Conservation (phyloP, 371 early-diverging fungal species). For the Actinomucor elegans region DNA sequence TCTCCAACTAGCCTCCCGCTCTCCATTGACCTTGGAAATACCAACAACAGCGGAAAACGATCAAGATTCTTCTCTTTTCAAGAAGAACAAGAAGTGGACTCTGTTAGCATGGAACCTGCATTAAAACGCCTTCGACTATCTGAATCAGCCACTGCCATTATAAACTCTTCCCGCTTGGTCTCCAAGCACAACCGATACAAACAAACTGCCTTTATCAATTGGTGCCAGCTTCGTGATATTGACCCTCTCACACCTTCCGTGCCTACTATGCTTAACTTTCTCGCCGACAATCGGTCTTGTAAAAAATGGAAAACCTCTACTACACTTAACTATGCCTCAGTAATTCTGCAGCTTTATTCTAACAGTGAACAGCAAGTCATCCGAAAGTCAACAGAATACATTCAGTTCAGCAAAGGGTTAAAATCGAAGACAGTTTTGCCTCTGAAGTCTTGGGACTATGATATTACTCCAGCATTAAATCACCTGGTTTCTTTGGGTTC, state of each 20-base stretch:
- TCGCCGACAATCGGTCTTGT: constrained; percentile 1
- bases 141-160: not conserved
- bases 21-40: no score
- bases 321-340: not conserved
- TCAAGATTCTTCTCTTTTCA: not conserved
- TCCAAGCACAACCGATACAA: not conserved
- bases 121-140: not conserved
- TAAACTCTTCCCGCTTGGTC: not conserved
- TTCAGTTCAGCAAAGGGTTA: constrained; percentile 7
- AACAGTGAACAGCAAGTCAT: no score
- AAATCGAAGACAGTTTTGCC: constrained; percentile 9
- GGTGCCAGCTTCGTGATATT: not conserved
- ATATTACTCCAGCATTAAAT: no score
- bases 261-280: constrained; percentile 8
- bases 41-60: not conserved
- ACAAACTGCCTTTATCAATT: constrained; percentile 3
- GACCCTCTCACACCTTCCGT: not conserved
- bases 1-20: constrained; percentile 4
- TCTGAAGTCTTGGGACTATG: not conserved
- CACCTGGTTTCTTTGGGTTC: not conserved
- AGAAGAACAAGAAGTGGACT: not conserved
- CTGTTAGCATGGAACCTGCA: not conserved
- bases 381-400: not conserved
- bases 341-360: not conserved
- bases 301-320: not conserved